Evolutionary conservation across 192 early-diverging fungal genomes (phyloP), one percentile per base, ranked within the genome.

Genomic region (Cetraspora pellucida): DNA sequence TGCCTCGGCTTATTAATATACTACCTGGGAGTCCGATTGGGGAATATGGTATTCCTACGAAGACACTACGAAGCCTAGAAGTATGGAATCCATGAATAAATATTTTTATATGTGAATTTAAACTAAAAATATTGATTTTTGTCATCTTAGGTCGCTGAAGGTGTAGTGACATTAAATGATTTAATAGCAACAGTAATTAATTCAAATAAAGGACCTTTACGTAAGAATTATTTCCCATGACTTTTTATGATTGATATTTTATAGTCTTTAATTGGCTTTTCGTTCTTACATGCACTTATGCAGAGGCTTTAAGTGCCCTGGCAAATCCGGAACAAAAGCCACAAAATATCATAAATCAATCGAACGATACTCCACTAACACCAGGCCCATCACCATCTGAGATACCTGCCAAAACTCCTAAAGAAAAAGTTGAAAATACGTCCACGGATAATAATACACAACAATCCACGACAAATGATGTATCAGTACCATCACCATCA

Each of bases 341-440:
- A 44, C 64, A 66, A n/a, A 66, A 25, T 21, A 66, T 66, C 17
- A 37, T 45, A 45, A 66, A 66, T 66, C 30, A n/a, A 45, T 13
- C 28, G 25, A 66, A 66, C 37, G 8, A 45, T 45, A 66, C 30
- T 21, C 64, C 64, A 14, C 64, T n/a, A 66, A 66, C 64, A 66
- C 64, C 64, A 21, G 64, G 64, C 10, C 64, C 64, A 21, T 66
- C 64, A 44, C 64, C 64, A 10, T 31, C 64, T 66, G 43, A 66
- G 8, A 19, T n/a, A 30, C 31, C 64, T 21, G 64, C 64, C 1
- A 66, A 37, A 44, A 44, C 64, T 19, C 64, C 64, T 21, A 66
- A 66, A 66, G 43, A 66, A n/a, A 45, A 66, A 37, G 4, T 3
- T 3, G 64, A 66, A 43, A 66, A 45, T 23, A 8, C 37, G 21